phyloP scores from a whole-genome alignment of 2,329 filamentous ascomycete species.

The Gyromitra esculenta region DNA sequence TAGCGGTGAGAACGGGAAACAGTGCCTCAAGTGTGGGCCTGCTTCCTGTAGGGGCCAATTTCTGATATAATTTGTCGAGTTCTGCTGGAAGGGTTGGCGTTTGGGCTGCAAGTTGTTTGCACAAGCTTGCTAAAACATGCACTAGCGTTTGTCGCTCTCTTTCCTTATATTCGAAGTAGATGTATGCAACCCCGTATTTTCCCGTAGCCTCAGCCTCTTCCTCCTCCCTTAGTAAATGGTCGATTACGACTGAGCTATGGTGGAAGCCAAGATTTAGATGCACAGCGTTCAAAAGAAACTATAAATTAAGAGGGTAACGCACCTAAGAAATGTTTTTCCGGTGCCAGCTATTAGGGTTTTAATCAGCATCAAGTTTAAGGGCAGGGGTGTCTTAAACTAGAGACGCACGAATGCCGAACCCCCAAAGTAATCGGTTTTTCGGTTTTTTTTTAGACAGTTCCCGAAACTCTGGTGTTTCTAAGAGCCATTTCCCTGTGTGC shows the following conservation, averaged over 20 bases:
- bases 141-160: background rate
- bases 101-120: conserved; percentile 18
- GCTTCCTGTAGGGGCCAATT: background rate
- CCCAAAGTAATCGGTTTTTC: conserved; percentile 29
- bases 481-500: conserved; percentile 19
- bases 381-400: background rate
- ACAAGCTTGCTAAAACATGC: conserved; percentile 9
- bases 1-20: background rate
- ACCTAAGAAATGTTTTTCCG: conserved; percentile 33
- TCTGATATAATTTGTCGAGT: background rate
- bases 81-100: background rate
- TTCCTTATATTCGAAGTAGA: conserved; percentile 25
- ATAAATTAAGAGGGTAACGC: background rate
- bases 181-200: conserved; percentile 10
- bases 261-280: background rate
- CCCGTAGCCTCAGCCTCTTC: background rate
- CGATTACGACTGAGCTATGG: background rate
- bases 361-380: background rate
- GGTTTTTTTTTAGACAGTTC: background rate
- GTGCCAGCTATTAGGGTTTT: conserved; percentile 8
- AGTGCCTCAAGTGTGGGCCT: conserved; percentile 12
- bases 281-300: background rate
- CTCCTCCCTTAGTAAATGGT: conserved; percentile 1
- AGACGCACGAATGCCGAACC: conserved; percentile 26
- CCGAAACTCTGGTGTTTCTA: conserved; percentile 1